Evolutionary conservation across 2,329 filamentous ascomycete genomes (phyloP).

Genomic region (Claviceps africana): DNA sequence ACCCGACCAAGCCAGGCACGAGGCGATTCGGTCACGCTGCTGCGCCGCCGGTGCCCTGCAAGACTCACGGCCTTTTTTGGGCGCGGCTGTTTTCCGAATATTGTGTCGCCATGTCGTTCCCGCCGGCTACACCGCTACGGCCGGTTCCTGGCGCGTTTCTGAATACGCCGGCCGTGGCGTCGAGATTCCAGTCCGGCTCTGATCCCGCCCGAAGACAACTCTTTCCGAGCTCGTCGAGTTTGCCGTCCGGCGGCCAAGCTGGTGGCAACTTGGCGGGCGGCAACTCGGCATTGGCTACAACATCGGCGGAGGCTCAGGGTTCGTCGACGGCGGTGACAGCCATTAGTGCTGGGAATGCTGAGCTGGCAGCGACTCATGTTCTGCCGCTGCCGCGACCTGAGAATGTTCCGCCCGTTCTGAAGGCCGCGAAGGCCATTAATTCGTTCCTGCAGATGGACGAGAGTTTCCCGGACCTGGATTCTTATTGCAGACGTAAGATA

Average conservation of each 20-base stretch:
- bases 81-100: slow-evolving; percentile 2
- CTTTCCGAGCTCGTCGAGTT: slow-evolving; percentile 24
- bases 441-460: slow-evolving; percentile 61
- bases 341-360: slow-evolving; percentile 13
- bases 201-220: slow-evolving; percentile 39
- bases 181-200: slow-evolving; percentile 28
- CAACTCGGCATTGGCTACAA: not conserved
- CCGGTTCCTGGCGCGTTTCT: slow-evolving; percentile 63
- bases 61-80: not conserved
- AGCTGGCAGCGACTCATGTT: slow-evolving; percentile 18
- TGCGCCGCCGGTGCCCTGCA: not conserved
- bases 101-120: slow-evolving; percentile 36
- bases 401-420: slow-evolving; percentile 53
- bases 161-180: slow-evolving; percentile 53
- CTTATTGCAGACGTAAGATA: slow-evolving; percentile 70
- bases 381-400: slow-evolving; percentile 31
- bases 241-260: slow-evolving; percentile 6
- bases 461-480: slow-evolving; percentile 77
- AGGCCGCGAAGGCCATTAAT: slow-evolving; percentile 75
- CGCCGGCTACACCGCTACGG: slow-evolving; percentile 51
- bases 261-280: slow-evolving; percentile 8
- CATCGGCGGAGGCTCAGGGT: not conserved
- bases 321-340: slow-evolving; percentile 11
- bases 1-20: not conserved
- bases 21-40: slow-evolving; percentile 1